These are phyloP conservation scores for Royoungia palumana DNA, from an alignment of 768 basidiomycete species.

Conservation along the genomic window DNA sequence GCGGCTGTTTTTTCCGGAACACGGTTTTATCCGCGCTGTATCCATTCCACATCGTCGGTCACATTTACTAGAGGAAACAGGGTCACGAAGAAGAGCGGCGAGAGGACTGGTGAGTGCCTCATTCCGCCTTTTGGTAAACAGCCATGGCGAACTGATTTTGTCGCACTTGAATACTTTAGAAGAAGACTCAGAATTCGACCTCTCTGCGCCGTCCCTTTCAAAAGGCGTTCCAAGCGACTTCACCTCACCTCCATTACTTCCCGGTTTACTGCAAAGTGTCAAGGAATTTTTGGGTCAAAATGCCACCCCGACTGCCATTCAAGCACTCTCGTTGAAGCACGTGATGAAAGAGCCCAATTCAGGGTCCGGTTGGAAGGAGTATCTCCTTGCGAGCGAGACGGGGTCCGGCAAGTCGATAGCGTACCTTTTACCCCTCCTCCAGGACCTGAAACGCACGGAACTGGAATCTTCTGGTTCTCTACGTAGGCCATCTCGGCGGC, in stretches of 20 bases:
- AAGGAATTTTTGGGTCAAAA: conserved; percentile 53
- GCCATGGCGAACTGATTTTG: not conserved
- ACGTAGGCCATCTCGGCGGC: conserved; percentile 14
- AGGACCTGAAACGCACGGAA: conserved; percentile 71
- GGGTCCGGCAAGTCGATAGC: conserved; percentile 92
- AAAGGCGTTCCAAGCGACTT: conserved; percentile 43
- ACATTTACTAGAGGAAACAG: conserved; percentile 10
- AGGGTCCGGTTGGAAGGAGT: conserved; percentile 34
- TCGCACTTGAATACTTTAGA: conserved; percentile 26
- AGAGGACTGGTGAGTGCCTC: conserved; percentile 13
- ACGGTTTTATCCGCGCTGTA: not conserved
- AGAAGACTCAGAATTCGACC: conserved; percentile 37
- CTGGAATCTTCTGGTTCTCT: conserved; percentile 12
- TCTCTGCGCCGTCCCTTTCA: conserved; percentile 22
- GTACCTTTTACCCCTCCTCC: conserved; percentile 81
- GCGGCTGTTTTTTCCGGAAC: not conserved
- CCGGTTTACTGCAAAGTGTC: conserved; percentile 58
- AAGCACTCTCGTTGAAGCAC: conserved; percentile 67
- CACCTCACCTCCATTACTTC: conserved; percentile 65
- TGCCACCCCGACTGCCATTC: conserved; percentile 72
- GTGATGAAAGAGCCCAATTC: conserved; percentile 38
- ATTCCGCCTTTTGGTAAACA: not conserved
- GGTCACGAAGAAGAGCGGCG: conserved; percentile 9
- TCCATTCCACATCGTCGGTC: conserved; percentile 13
- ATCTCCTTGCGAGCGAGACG: conserved; percentile 82